These are phyloP conservation scores for Crotalaria pallida DNA, from an alignment of 306 rosid genomes.

Conservation along the genomic window DNA sequence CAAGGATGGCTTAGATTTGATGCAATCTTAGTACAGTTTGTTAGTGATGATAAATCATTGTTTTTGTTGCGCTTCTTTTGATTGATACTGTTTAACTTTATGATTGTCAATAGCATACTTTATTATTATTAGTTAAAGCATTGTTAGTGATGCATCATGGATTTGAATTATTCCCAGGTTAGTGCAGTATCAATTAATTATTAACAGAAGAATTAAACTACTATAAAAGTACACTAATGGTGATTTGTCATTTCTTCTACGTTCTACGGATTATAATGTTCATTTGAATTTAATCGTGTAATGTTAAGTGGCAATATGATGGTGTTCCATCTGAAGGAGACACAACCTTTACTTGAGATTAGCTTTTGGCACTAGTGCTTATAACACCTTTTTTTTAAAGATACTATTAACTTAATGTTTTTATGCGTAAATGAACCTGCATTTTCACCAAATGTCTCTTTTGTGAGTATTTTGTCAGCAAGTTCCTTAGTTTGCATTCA, in stretches of 20 bases:
- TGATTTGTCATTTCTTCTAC: constrained; percentile 40
- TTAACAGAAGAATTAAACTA: constrained; percentile 21
- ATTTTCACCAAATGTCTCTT: background rate
- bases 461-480: background rate
- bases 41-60: too few relatives aligned
- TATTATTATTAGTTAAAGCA: constrained; percentile 19
- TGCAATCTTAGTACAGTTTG: too few relatives aligned
- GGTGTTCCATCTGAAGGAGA: constrained; percentile 34
- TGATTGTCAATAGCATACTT: constrained; percentile 22
- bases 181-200: constrained; percentile 58
- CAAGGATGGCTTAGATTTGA: background rate
- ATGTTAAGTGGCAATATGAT: constrained; percentile 35
- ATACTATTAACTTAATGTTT: background rate
- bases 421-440: background rate
- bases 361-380: constrained; percentile 22
- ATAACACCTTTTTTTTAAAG: constrained; percentile 12
- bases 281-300: constrained; percentile 28
- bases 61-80: constrained; percentile 25
- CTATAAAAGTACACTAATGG: constrained; percentile 18
- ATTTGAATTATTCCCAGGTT: constrained; percentile 31
- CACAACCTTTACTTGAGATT: constrained; percentile 25
- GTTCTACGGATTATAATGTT: constrained; percentile 33
- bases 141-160: constrained; percentile 28
- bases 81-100: constrained; percentile 19
- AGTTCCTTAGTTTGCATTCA: background rate